Conservation (phyloP, 164 flowering plant genomes). For the Hamamelis virginiana region DNA sequence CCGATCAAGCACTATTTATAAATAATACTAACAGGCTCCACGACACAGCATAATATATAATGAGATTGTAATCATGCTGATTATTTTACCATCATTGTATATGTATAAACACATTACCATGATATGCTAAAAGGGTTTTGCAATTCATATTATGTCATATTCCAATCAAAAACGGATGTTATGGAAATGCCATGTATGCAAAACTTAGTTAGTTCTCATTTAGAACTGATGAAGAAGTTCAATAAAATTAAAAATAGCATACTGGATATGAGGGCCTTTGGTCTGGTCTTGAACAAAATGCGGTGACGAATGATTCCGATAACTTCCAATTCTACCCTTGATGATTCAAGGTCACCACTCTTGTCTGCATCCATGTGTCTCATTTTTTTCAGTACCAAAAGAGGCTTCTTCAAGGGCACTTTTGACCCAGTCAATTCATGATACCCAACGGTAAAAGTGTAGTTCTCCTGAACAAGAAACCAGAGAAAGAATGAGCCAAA, state of each 20-base stretch:
- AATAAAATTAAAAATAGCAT: slow-evolving; percentile 4
- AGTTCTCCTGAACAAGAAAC: slow-evolving; percentile 52
- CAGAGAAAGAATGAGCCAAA: background rate
- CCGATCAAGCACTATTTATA: background rate
- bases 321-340: slow-evolving; percentile 63
- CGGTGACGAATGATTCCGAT: slow-evolving; percentile 73
- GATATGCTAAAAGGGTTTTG: background rate
- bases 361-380: slow-evolving; percentile 29
- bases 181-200: background rate
- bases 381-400: slow-evolving; percentile 68
- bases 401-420: slow-evolving; percentile 75
- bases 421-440: slow-evolving; percentile 85
- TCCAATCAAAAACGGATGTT: background rate
- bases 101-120: background rate
- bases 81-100: background rate
- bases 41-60: background rate
- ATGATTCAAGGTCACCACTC: slow-evolving; percentile 7
- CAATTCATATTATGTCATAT: background rate
- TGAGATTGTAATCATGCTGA: background rate
- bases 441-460: slow-evolving; percentile 85
- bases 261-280: slow-evolving; percentile 85
- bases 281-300: slow-evolving; percentile 90
- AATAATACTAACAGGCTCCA: background rate
- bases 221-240: background rate
- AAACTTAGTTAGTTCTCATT: too few species aligned